Percentiles rank a stretch among this genome's conserved stretches.
These are phyloP conservation scores for Starmerella scarabaei DNA, from an alignment of 805 yeast genomes.

Conservation along the genomic window DNA sequence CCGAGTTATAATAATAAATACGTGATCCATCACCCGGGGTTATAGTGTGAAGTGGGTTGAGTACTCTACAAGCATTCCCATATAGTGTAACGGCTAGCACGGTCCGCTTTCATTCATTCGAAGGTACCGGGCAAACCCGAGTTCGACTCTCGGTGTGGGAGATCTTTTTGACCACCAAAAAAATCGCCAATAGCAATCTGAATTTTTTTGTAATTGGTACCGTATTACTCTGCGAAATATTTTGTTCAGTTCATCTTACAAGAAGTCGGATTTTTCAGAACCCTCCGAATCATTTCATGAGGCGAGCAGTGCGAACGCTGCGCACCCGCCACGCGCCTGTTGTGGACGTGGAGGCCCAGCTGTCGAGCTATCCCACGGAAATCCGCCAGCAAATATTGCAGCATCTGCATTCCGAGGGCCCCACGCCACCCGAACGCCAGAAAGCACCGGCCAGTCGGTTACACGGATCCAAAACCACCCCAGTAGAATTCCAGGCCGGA, in stretches of 20 bases:
- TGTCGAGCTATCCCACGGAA: constrained; percentile 11
- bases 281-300: too few species aligned
- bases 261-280: too few species aligned
- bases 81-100: constrained; percentile 23
- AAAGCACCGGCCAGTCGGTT: too few species aligned
- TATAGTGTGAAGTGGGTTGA: too few species aligned
- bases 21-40: too few species aligned
- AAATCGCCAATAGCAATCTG: neutral
- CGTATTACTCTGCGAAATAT: too few species aligned
- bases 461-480: neutral
- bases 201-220: neutral
- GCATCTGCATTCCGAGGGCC: constrained; percentile 4
- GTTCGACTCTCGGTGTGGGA: constrained; percentile 24
- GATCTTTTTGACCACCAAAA: constrained; percentile 2
- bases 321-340: neutral
- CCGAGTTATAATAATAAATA: too few species aligned
- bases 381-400: constrained; percentile 9
- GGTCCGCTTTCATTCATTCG: constrained; percentile 20
- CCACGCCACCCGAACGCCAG: too few species aligned
- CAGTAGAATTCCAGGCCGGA: constrained; percentile 4
- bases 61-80: constrained; percentile 15
- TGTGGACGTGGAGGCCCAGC: constrained; percentile 11
- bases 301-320: neutral
- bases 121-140: constrained; percentile 22
- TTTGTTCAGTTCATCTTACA: too few species aligned